A percentile compares a stretch with the other conserved stretches of the same genome.
Conservation (phyloP, 768 basidiomycete genomes). For the Termitomyces sp. region DNA sequence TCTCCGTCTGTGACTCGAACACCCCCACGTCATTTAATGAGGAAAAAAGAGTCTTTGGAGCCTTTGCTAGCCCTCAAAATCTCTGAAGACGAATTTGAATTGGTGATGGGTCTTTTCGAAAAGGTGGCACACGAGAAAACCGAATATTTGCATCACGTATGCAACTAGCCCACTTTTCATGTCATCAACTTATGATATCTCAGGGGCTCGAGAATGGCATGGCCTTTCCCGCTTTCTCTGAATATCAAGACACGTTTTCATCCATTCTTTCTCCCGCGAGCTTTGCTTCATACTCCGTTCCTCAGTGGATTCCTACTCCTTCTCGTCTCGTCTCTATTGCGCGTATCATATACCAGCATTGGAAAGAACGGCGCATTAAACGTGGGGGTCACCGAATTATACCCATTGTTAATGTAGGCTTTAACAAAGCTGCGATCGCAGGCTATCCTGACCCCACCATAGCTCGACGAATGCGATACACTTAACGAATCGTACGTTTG, state of each 20-base stretch:
- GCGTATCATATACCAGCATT: conserved; percentile 76
- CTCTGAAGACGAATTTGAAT: conserved; percentile 89
- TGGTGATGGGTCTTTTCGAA: conserved; percentile 93
- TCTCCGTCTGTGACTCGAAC: neutral
- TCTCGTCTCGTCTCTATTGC: conserved; percentile 63
- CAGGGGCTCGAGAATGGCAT: conserved; percentile 63
- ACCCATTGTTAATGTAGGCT: conserved; percentile 78
- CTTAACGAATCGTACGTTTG: conserved; percentile 87
- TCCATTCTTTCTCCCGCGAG: conserved; percentile 49
- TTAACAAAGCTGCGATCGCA: neutral
- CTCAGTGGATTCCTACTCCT: conserved; percentile 64
- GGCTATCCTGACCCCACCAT: neutral
- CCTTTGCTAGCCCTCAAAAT: conserved; percentile 54
- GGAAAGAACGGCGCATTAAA: conserved; percentile 80
- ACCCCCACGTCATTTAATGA: conserved; percentile 35
- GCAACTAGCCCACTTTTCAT: conserved; percentile 24
- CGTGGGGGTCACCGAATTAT: conserved; percentile 83
- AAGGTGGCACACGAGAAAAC: conserved; percentile 84
- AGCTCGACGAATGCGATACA: neutral
- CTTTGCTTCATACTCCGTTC: conserved; percentile 66
- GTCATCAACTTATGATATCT: conserved; percentile 5
- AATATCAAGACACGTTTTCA: conserved; percentile 70
- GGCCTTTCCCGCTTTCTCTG: conserved; percentile 68
- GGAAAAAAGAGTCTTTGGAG: conserved; percentile 82
- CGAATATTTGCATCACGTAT: conserved; percentile 83